A percentile compares a stretch with the other conserved stretches of the same genome.
Conservation (phyloP, 345 rosid species). For the Moricandia moricandioides region DNA sequence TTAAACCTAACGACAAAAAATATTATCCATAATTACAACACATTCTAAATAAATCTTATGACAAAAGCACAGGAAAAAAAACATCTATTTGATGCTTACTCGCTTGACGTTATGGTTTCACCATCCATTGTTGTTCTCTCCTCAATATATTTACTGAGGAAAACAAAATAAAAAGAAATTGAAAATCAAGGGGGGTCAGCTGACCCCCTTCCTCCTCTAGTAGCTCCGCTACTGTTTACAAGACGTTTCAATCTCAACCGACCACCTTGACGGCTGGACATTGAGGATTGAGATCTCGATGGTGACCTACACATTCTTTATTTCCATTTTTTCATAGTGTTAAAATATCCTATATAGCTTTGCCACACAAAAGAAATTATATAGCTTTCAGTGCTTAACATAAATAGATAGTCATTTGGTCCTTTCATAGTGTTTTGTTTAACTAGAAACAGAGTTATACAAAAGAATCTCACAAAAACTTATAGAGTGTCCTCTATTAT, state of each 20-base stretch:
- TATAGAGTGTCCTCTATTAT: neutral
- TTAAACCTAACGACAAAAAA: constrained; percentile 1
- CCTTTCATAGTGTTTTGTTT: neutral
- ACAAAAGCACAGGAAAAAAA: neutral
- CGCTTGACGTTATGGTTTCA: constrained; percentile 75
- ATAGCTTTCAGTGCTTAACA: neutral
- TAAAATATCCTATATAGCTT: neutral
- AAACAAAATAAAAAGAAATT: neutral
- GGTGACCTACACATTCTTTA: constrained; percentile 16
- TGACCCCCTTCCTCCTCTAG: too few species aligned
- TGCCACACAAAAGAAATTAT: neutral
- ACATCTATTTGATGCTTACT: constrained; percentile 35
- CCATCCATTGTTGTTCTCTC: constrained; percentile 50
- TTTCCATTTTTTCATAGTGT: neutral
- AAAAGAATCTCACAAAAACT: constrained; percentile 8
- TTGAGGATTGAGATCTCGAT: constrained; percentile 22
- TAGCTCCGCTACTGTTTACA: too few species aligned
- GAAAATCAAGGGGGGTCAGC: too few species aligned
- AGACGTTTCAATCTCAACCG: constrained; percentile 29
- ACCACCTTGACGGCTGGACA: constrained; percentile 34
- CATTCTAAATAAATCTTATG: neutral
- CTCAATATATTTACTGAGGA: constrained; percentile 30
- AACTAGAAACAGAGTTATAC: constrained; percentile 7
- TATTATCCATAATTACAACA: neutral
- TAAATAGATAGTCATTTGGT: neutral